These are phyloP conservation scores for Emericellopsis terricola DNA, from an alignment of 495 filamentous ascomycete genomes.

Conservation along the genomic window DNA sequence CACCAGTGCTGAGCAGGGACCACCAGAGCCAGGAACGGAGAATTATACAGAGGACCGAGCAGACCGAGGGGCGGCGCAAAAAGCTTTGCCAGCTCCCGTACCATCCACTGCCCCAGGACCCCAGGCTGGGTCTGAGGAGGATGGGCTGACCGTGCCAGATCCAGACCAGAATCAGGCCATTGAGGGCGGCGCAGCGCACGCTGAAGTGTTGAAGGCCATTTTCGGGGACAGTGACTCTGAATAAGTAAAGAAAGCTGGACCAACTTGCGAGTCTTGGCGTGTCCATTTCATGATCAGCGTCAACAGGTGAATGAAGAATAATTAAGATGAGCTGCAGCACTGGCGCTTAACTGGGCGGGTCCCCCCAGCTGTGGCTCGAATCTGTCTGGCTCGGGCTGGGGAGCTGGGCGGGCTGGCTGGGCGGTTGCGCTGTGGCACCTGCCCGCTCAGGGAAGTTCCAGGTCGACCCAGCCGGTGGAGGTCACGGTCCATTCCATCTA, in stretches of 20 bases:
- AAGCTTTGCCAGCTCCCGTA: constrained; percentile 5
- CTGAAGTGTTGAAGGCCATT: constrained; percentile 84
- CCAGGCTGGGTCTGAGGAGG: neutral
- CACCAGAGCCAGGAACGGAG: too few species aligned
- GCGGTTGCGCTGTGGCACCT: too few species aligned
- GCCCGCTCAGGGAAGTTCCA: too few species aligned
- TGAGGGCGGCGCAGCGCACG: constrained; percentile 62
- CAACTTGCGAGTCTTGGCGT: neutral
- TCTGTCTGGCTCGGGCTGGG: too few species aligned
- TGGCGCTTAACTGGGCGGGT: too few species aligned
- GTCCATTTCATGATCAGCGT: neutral
- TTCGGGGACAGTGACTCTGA: constrained; percentile 50
- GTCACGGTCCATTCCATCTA: too few species aligned
- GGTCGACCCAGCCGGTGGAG: too few species aligned
- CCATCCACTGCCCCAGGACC: neutral
- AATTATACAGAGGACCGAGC: neutral
- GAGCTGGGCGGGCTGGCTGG: too few species aligned
- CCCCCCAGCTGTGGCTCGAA: too few species aligned
- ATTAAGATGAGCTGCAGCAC: too few species aligned
- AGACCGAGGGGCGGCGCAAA: constrained; percentile 2
- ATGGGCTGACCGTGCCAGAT: constrained; percentile 47
- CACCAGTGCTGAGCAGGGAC: constrained; percentile 1
- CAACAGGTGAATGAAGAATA: too few species aligned
- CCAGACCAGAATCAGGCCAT: constrained; percentile 72
- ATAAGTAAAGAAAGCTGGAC: neutral